A percentile compares a stretch with the other conserved stretches of the same genome.
Conservation (phyloP, 495 filamentous ascomycete genomes). For the Aspergillus wentii region DNA sequence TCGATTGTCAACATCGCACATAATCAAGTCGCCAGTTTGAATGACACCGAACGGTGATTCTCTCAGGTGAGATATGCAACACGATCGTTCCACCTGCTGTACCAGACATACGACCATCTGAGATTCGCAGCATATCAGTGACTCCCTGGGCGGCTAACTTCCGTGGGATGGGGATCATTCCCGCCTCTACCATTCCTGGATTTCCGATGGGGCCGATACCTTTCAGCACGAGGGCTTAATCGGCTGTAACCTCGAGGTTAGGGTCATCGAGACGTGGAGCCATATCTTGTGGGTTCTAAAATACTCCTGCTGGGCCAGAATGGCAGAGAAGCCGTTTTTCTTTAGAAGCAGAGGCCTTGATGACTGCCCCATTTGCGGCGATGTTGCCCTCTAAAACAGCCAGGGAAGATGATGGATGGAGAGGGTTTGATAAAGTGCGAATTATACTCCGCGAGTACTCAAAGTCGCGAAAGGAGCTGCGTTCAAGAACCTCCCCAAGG, state of each 20-base stretch:
- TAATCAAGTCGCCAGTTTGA: conserved; percentile 52
- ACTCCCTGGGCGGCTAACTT: conserved; percentile 55
- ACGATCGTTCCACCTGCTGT: conserved; percentile 67
- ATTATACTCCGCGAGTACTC: conserved; percentile 41
- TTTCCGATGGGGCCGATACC: conserved; percentile 60
- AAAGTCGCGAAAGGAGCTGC: conserved; percentile 37
- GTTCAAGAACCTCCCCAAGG: conserved; percentile 50
- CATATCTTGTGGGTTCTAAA: conserved; percentile 51
- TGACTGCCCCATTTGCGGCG: conserved; percentile 52
- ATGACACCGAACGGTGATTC: conserved; percentile 53
- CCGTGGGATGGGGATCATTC: conserved; percentile 56
- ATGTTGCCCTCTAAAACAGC: conserved; percentile 55
- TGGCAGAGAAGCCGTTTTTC: conserved; percentile 45
- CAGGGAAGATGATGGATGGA: conserved; percentile 51
- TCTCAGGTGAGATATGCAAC: conserved; percentile 59
- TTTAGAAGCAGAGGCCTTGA: conserved; percentile 61
- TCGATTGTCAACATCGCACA: conserved; percentile 45
- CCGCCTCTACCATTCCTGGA: conserved; percentile 64
- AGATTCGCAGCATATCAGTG: conserved; percentile 60
- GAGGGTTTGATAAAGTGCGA: conserved; percentile 44
- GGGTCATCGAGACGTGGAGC: conserved; percentile 54
- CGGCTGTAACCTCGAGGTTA: conserved; percentile 41
- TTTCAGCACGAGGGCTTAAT: conserved; percentile 56
- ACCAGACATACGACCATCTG: conserved; percentile 64
- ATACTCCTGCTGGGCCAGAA: conserved; percentile 54